Conservation (phyloP, 306 rosid genomes). For the Coriaria nepalensis region DNA sequence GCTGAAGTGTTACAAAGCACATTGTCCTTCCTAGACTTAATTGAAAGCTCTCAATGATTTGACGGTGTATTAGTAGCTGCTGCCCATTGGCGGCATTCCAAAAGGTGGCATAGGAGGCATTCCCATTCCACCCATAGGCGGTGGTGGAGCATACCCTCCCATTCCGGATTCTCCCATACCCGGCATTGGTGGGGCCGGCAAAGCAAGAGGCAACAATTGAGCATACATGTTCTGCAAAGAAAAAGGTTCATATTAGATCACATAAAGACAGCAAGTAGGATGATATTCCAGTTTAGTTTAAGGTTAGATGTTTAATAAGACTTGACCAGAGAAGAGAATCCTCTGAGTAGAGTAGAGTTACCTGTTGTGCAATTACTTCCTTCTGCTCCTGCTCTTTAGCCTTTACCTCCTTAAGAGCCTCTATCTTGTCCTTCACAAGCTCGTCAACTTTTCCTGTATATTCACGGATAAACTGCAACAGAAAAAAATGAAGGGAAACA, state of each 20-base stretch:
- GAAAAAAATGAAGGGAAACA: neutral
- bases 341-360: slow-evolving; percentile 6
- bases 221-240: slow-evolving; percentile 94
- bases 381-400: slow-evolving; percentile 80
- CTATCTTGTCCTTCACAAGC: slow-evolving; percentile 78
- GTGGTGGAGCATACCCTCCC: slow-evolving; percentile 38
- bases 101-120: slow-evolving; percentile 98
- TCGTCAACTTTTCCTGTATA: slow-evolving; percentile 96
- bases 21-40: no score
- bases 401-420: slow-evolving; percentile 58
- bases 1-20: no score
- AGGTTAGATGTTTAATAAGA: no score
- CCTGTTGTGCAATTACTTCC: slow-evolving; percentile 91
- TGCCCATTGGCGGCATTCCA: slow-evolving; percentile 99
- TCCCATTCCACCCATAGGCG: slow-evolving; percentile 91
- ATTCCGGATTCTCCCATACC: slow-evolving; percentile 44
- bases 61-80: slow-evolving; percentile 45
- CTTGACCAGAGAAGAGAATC: no score
- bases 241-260: slow-evolving; percentile 10
- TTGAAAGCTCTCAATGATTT: neutral
- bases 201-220: slow-evolving; percentile 88
- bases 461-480: slow-evolving; percentile 80
- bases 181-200: slow-evolving; percentile 96
- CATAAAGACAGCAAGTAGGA: neutral
- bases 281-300: no score